Conservation (phyloP, 768 basidiomycete species). For the Boletus coccyginus region DNA sequence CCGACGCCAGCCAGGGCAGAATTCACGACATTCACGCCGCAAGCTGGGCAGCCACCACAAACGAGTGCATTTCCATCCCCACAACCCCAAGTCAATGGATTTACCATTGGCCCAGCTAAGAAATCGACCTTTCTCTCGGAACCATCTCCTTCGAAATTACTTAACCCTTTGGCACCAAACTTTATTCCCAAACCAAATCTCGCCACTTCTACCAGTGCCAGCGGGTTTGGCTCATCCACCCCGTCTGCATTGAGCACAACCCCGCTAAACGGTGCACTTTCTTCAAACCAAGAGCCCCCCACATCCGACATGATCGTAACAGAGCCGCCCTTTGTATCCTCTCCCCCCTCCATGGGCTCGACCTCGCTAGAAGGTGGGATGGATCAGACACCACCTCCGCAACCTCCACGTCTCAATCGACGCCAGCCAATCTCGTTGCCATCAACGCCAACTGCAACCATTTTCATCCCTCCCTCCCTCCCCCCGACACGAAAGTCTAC, state of each 20-base stretch:
- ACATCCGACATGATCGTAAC: not conserved
- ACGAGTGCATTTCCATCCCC: not conserved
- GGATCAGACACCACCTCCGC: constrained; percentile 12
- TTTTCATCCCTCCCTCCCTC: constrained; percentile 15
- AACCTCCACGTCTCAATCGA: constrained; percentile 30
- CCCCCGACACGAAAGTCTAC: constrained; percentile 17
- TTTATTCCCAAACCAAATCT: constrained; percentile 12
- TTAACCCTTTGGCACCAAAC: constrained; percentile 19
- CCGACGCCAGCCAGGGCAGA: not conserved
- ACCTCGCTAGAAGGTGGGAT: constrained; percentile 1
- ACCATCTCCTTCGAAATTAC: constrained; percentile 2
- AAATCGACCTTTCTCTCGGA: constrained; percentile 4
- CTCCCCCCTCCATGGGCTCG: constrained; percentile 12
- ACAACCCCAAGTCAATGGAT: not conserved
- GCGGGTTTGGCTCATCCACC: not conserved
- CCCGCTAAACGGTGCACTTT: not conserved
- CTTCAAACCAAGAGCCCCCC: not conserved
- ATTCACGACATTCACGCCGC: not conserved
- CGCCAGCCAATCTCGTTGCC: constrained; percentile 34
- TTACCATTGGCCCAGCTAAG: not conserved
- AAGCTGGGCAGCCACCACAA: not conserved
- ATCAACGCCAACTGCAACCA: constrained; percentile 28
- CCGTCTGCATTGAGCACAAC: not conserved
- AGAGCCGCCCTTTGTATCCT: constrained; percentile 11
- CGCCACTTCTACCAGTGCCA: not conserved